Conservation (phyloP, 2,329 filamentous ascomycete species). For the Colletotrichum liaoningense region DNA sequence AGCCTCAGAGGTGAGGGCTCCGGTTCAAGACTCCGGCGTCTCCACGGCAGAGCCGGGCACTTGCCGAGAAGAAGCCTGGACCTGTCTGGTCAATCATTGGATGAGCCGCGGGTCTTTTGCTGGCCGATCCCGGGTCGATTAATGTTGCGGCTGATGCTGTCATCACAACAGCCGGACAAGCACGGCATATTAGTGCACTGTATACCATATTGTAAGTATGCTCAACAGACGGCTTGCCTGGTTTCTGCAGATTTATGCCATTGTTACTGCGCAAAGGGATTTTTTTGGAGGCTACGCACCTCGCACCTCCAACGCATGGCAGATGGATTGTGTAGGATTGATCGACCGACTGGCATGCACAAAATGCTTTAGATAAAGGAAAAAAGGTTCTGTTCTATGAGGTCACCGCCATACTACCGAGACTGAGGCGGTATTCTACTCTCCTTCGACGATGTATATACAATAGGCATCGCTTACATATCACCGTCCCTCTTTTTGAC, state of each 20-base stretch:
- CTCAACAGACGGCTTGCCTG: not conserved
- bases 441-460: too few relatives aligned
- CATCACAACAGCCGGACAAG: not conserved
- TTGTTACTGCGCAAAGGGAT: not conserved
- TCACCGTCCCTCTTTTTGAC: too few relatives aligned
- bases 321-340: not conserved
- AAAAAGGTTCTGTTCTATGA: too few relatives aligned
- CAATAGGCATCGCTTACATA: too few relatives aligned
- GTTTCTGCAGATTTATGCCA: constrained; percentile 29
- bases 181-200: not conserved
- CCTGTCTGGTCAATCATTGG: too few relatives aligned
- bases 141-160: not conserved
- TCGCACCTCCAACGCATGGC: too few relatives aligned
- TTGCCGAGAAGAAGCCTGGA: constrained; percentile 2
- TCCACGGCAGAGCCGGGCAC: constrained; percentile 6
- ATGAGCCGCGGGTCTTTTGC: not conserved
- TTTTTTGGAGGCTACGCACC: too few relatives aligned
- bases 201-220: not conserved
- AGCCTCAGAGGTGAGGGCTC: not conserved
- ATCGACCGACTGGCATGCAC: constrained; percentile 11
- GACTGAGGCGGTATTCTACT: too few relatives aligned
- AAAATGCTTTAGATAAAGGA: too few relatives aligned
- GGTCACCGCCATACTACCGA: too few relatives aligned
- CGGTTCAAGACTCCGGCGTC: constrained; percentile 7
- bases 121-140: not conserved